phyloP scores from a whole-genome alignment of 441 rosid genomes.

The Mallotus repandus region DNA sequence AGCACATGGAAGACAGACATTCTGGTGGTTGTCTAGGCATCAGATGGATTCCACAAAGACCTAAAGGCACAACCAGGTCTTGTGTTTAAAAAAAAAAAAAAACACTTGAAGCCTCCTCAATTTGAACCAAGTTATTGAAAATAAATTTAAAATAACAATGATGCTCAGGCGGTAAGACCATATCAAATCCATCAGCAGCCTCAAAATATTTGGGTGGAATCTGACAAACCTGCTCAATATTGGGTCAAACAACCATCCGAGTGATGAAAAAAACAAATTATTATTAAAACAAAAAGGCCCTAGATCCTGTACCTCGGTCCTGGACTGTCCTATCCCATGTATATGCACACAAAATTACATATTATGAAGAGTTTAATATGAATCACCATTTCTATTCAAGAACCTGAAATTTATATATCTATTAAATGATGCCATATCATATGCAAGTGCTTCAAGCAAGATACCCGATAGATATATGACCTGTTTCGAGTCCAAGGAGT shows the following conservation, averaged over 20 bases:
- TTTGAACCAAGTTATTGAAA: neutral
- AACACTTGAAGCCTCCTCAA: neutral
- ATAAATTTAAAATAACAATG: neutral
- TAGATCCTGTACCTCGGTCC: neutral
- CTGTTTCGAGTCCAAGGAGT: constrained; percentile 85
- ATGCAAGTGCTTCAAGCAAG: constrained; percentile 20
- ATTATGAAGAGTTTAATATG: neutral
- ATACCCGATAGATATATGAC: constrained; percentile 35
- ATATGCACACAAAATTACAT: neutral
- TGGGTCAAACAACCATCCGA: neutral
- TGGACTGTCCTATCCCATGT: neutral
- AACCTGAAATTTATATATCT: neutral
- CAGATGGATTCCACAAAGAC: neutral
- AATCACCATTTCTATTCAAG: neutral
- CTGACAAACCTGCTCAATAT: neutral
- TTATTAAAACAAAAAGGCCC: neutral
- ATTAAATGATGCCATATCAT: neutral
- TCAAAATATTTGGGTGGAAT: neutral
- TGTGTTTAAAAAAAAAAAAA: neutral
- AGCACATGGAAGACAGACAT: neutral
- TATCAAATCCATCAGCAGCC: neutral
- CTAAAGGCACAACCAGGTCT: neutral
- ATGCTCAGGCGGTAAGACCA: neutral
- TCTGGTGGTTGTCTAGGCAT: neutral
- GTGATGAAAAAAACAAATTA: neutral